Evolutionary conservation across 805 yeast species (phyloP), one percentile per base, ranked within the genome.

Genomic region (Scheffersomyces amazonensis): DNA sequence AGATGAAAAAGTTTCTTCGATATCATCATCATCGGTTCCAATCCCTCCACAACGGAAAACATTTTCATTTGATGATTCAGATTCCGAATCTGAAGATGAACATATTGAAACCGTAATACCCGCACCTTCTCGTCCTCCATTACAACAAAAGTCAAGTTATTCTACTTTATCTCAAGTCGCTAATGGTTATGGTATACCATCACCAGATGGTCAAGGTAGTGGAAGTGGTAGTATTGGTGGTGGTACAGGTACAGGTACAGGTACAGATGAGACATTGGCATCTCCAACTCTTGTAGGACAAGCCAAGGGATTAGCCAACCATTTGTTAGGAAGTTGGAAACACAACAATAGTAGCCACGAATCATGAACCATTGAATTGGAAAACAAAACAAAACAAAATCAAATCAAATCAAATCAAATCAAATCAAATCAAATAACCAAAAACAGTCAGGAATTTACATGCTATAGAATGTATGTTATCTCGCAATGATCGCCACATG

Each of bases 81-180:
- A 61, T 17, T 58, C 62, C 4, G 66, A 56, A 31, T 58, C 61
- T 7, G 68, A 58, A 28, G 65, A 47, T 44, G 73, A 54, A 46
- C 53, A 39, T 37, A 43, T 45, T 13, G 61, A 52, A 28, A 53
- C 56, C 36, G 42, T 21, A n/a, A 15, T 29, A 41, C 19, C 33
- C 15, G 32, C 17, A 5, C 4, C 10, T 4, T 5, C 5, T 5
- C 13, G 13, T 10, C 28, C 13, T 5, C 7, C 7, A 15, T 37
- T 37, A 30, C 21, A 40, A 25, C 28, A 39, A 19, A 36, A 35
- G 10, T 27, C 55, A 16, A 71, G 75, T 37, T 73, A 65, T 44
- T 69, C 74, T 16, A 66, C 77, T 1, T 52, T 74, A 32, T 69
- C 74, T 37, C 77, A 73, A 43, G 78, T 77, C 17, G 81, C 81